Evolutionary conservation across 2,329 filamentous ascomycete genomes (phyloP).

Genomic region (Allantophomopsis cytisporea): DNA sequence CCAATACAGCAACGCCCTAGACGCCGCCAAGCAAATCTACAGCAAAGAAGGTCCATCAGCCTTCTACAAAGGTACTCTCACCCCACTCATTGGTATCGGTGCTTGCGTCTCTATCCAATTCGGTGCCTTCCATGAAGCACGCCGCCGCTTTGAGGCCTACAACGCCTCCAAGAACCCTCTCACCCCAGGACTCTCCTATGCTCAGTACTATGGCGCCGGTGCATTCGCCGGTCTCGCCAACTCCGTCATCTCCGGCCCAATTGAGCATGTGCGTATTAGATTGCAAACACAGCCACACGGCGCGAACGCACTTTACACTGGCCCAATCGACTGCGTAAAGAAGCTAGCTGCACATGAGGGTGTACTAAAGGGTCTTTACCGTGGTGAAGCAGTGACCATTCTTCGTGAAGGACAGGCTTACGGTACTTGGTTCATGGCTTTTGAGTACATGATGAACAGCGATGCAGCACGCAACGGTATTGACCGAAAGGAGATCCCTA

Average conservation of each 20-base stretch:
- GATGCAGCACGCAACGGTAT: conserved; percentile 70
- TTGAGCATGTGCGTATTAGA: conserved; percentile 93
- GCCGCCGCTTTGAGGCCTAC: conserved; percentile 67
- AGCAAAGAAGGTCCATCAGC: conserved; percentile 76
- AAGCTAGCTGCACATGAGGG: conserved; percentile 62
- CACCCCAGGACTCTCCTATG: conserved; percentile 49
- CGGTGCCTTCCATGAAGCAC: conserved; percentile 87
- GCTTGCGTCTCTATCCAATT: conserved; percentile 98
- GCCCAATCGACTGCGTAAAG: conserved; percentile 80
- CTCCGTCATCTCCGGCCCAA: conserved; percentile 74
- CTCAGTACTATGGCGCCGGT: conserved; percentile 80
- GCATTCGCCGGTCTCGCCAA: conserved; percentile 91
- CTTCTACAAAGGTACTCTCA: conserved; percentile 98
- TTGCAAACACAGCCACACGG: conserved; percentile 95
- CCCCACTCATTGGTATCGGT: conserved; percentile 87
- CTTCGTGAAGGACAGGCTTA: conserved; percentile 88
- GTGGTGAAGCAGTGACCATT: conserved; percentile 75
- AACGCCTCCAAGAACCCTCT: conserved; percentile 37
- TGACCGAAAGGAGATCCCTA: conserved; percentile 64
- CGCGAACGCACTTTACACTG: conserved; percentile 60
- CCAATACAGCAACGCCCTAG: conserved; percentile 66
- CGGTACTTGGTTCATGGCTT: conserved; percentile 87
- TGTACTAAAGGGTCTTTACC: conserved; percentile 64
- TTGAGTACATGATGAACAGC: conserved; percentile 91
- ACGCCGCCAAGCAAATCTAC: conserved; percentile 74